These are phyloP conservation scores for Colletotrichum acutatum DNA, from an alignment of 2,329 filamentous ascomycete species.

Conservation along the genomic window DNA sequence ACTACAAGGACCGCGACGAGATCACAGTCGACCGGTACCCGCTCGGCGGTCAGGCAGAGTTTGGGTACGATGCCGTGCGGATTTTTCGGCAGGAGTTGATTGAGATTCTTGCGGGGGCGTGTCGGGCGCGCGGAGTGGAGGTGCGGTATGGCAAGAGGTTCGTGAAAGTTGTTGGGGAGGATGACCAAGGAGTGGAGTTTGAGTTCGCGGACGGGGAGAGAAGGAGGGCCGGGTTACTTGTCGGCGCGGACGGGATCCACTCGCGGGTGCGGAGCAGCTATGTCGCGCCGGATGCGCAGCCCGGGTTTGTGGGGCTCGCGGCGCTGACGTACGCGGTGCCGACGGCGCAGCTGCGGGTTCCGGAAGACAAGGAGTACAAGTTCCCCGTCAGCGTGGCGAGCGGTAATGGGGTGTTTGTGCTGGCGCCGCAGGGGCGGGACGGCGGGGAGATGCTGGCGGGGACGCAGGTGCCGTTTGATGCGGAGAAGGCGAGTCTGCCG, in stretches of 20 bases:
- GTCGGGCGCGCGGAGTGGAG: constrained; percentile 44
- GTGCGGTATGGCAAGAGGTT: constrained; percentile 59
- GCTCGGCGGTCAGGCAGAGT: constrained; percentile 58
- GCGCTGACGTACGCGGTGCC: constrained; percentile 50
- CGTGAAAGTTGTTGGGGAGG: constrained; percentile 52
- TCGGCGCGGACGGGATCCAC: constrained; percentile 71
- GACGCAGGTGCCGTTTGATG: constrained; percentile 50
- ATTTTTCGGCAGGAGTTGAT: constrained; percentile 64
- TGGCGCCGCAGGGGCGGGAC: constrained; percentile 57
- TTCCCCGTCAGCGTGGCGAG: constrained; percentile 57
- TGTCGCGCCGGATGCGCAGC: constrained; percentile 58
- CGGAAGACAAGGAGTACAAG: constrained; percentile 44
- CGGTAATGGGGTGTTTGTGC: constrained; percentile 58
- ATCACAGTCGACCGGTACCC: constrained; percentile 54
- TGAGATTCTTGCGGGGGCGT: constrained; percentile 49
- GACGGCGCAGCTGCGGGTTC: constrained; percentile 48
- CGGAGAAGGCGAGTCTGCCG: constrained; percentile 50
- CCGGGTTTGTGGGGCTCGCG: constrained; percentile 61
- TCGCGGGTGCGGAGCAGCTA: constrained; percentile 61
- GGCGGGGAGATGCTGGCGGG: constrained; percentile 53
- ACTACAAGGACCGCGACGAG: constrained; percentile 53
- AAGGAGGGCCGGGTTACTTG: constrained; percentile 53
- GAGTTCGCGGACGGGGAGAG: constrained; percentile 58
- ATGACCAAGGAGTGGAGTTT: constrained; percentile 53
- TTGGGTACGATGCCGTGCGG: constrained; percentile 64